Base-by-base conservation (phyloP, 2,329 filamentous ascomycete genomes). In the Hymenoscyphus salicellus region DNA sequence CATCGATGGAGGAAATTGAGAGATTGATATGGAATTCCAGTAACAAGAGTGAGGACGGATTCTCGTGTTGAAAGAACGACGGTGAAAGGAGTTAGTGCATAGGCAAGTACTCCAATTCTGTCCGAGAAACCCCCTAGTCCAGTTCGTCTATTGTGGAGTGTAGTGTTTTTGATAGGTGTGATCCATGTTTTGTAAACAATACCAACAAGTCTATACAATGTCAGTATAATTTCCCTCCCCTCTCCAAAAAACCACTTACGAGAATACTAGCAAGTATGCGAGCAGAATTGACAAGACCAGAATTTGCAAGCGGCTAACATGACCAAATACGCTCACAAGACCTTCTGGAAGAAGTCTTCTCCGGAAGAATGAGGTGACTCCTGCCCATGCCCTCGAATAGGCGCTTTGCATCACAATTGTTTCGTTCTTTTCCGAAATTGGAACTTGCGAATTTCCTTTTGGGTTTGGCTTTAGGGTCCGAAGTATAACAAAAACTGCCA, bases 1-100 rank as follows among this genome's bases (percentile, higher is more conserved):
- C 90, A 93, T 36, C 89, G 86, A 75, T 92, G 90, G 23, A 93
- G 78, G 72, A 93, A 93, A 76, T 90, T 88, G 81, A 93, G 92
- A 71, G 84, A 86, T 70, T 92, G 89, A 72, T 92, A 91, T 0
- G 90, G 89, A 0, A 93, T 80, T 1, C 90, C 90, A 0, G 89
- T 93, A 58, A 91, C 75, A 16, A 90, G 74, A 0, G 86, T 89
- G 3, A 93, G 81, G 1, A 92, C 78, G 0, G 87, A 90, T 73
- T 93, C 90, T 49, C 90, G 83, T 64, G 81, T 87, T n/a, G 84
- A 82, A 14, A 93, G 81, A 58, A 90, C 76, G 33, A 93, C 78
- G 0, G 87, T 87, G 0, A 93, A 79, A 0, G 90, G 90, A 0
- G 89, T 92, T 10, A 93, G 81, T 0, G 89, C 90, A 70, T 90